phyloP scores from a whole-genome alignment of 495 filamentous ascomycete genomes.

The Aspergillus sclerotioniger region DNA sequence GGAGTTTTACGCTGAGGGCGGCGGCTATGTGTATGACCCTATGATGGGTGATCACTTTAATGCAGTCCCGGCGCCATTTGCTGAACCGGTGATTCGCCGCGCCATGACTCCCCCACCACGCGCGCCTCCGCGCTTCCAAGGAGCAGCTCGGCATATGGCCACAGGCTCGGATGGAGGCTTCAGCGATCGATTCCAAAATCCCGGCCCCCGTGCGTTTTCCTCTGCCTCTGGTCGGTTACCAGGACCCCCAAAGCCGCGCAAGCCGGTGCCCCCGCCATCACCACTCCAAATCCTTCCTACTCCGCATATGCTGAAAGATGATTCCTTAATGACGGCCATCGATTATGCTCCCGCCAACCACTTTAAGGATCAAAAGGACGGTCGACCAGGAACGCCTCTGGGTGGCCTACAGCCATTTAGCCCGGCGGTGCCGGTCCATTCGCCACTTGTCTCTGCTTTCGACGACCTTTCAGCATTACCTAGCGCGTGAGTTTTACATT shows the following conservation, averaged over 20 bases:
- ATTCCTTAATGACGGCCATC: constrained; percentile 68
- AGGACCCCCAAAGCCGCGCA: constrained; percentile 49
- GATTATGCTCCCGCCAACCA: constrained; percentile 84
- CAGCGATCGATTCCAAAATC: constrained; percentile 39
- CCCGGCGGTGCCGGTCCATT: constrained; percentile 65
- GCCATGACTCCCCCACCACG: constrained; percentile 96
- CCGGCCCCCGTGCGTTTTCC: constrained; percentile 63
- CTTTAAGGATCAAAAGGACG: constrained; percentile 64
- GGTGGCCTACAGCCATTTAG: constrained; percentile 75
- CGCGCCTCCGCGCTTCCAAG: constrained; percentile 69
- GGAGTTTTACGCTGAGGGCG: constrained; percentile 56
- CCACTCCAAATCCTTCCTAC: constrained; percentile 77
- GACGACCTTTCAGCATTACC: constrained; percentile 84
- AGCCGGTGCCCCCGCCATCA: constrained; percentile 68
- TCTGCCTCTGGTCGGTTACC: constrained; percentile 61
- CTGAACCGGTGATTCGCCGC: constrained; percentile 78
- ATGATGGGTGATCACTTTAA: constrained; percentile 71
- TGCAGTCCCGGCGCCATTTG: constrained; percentile 61
- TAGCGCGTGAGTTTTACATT: constrained; percentile 71
- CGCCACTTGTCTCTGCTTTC: constrained; percentile 75
- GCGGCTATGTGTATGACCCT: constrained; percentile 67
- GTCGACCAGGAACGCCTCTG: constrained; percentile 76
- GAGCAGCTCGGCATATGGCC: constrained; percentile 45
- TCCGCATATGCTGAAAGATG: constrained; percentile 82
- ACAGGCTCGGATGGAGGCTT: constrained; percentile 46